Conservation (phyloP, 768 basidiomycete species). For the Tricholoma sp. region DNA sequence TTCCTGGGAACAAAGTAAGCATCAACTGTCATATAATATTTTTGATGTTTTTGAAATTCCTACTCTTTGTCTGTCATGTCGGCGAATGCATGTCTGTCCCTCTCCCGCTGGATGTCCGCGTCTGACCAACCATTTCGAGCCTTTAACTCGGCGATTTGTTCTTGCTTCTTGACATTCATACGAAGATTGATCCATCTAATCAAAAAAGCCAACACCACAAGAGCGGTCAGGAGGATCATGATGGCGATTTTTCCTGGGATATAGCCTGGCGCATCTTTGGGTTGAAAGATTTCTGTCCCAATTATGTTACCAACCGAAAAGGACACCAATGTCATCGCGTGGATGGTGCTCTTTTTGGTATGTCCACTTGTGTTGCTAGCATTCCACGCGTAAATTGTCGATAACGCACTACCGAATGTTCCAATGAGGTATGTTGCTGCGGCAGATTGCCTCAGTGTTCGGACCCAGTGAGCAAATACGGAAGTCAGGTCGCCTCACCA, state of each 20-base stretch:
- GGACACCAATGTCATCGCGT: conserved; percentile 51
- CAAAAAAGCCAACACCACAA: conserved; percentile 42
- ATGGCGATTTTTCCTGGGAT: conserved; percentile 66
- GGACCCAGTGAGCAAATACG: background rate
- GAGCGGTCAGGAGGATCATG: conserved; percentile 50
- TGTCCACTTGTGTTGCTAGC: conserved; percentile 60
- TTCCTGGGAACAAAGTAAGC: conserved; percentile 34
- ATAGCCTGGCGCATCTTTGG: conserved; percentile 57
- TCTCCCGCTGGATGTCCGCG: conserved; percentile 50
- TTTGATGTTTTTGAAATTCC: conserved; percentile 23
- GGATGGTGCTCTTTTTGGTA: conserved; percentile 67
- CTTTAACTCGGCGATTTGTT: conserved; percentile 37
- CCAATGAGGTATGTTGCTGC: conserved; percentile 44
- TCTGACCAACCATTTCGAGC: conserved; percentile 51
- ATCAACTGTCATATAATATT: too few species aligned
- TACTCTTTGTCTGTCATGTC: conserved; percentile 63
- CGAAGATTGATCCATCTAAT: conserved; percentile 52
- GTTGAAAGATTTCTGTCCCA: conserved; percentile 59
- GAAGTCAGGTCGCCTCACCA: conserved; percentile 26
- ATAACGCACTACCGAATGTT: conserved; percentile 57
- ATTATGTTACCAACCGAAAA: conserved; percentile 59
- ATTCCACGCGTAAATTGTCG: conserved; percentile 60
- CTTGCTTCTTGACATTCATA: conserved; percentile 44
- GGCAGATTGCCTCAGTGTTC: background rate
- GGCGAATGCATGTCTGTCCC: conserved; percentile 56